Conservation (phyloP, 2,329 filamentous ascomycete species). For the Pyrenochaeta sp. region DNA sequence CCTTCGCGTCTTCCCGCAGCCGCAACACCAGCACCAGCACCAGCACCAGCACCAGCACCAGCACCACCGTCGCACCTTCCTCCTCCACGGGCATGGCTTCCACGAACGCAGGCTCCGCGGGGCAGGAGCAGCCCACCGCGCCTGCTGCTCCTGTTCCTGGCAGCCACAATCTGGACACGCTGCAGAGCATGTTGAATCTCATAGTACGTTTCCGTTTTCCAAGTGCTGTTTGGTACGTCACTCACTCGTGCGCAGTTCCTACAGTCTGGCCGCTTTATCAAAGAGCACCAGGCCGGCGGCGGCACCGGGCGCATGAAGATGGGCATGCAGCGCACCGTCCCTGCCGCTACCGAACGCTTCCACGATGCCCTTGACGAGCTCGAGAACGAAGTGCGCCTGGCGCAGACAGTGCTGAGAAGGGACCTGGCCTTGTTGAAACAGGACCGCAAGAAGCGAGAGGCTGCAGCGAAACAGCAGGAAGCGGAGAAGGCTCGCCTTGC, state of each 20-base stretch:
- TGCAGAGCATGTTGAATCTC: slow-evolving; percentile 58
- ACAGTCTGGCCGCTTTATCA: slow-evolving; percentile 56
- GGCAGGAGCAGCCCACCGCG: slow-evolving; percentile 15
- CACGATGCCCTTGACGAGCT: slow-evolving; percentile 62
- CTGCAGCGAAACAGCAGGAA: slow-evolving; percentile 41
- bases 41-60: neutral
- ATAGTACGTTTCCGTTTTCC: slow-evolving; percentile 48
- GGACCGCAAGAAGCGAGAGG: slow-evolving; percentile 47
- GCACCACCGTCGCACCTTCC: slow-evolving; percentile 6
- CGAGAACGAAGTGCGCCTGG: slow-evolving; percentile 54
- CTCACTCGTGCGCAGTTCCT: slow-evolving; percentile 46
- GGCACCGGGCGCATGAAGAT: slow-evolving; percentile 42
- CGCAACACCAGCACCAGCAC: neutral
- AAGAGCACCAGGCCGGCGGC: slow-evolving; percentile 47
- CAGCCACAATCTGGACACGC: slow-evolving; percentile 50
- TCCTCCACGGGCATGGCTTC: slow-evolving; percentile 20
- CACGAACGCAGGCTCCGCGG: slow-evolving; percentile 14
- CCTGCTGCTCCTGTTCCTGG: slow-evolving; percentile 22
- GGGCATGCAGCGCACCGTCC: slow-evolving; percentile 50
- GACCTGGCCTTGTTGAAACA: slow-evolving; percentile 49
- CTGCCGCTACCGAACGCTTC: slow-evolving; percentile 54
- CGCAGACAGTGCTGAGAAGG: slow-evolving; percentile 45
- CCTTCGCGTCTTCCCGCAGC: slow-evolving; percentile 12
- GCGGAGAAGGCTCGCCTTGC: slow-evolving; percentile 43
- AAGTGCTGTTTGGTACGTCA: neutral